Percentiles rank a stretch among this genome's conserved stretches.
phyloP scores from a whole-genome alignment of 345 rosid species.

The Pugionium dolabratum region DNA sequence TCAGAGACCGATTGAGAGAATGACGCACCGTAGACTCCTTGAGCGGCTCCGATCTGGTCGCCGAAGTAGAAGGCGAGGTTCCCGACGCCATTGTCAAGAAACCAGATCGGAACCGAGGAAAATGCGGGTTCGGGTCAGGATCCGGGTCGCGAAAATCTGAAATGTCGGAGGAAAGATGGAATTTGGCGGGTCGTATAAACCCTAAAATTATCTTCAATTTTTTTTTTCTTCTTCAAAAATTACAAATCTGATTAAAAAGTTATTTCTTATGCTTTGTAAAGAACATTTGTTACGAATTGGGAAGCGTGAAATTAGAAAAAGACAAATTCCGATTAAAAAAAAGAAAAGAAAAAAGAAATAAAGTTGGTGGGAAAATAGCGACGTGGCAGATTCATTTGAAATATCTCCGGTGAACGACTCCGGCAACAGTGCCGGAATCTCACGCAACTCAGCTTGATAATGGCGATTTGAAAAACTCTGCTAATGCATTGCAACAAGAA shows the following conservation, averaged over 20 bases:
- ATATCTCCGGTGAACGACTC: constrained; percentile 23
- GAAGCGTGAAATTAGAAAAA: constrained; percentile 28
- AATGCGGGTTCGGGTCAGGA: constrained; percentile 45
- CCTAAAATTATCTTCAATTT: constrained; percentile 49
- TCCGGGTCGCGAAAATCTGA: constrained; percentile 48
- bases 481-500: constrained; percentile 46
- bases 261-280: background rate
- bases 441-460: no score
- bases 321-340: background rate
- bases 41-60: constrained; percentile 60
- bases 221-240: background rate
- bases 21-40: constrained; percentile 44
- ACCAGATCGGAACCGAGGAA: constrained; percentile 41
- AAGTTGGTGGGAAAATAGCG: constrained; percentile 48
- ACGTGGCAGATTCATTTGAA: constrained; percentile 49
- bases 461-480: no score
- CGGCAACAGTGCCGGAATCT: constrained; percentile 9
- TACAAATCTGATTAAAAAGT: constrained; percentile 5
- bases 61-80: constrained; percentile 61
- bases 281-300: constrained; percentile 27
- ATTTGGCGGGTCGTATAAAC: constrained; percentile 65
- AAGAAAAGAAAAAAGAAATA: constrained; percentile 1
- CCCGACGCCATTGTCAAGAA: constrained; percentile 58
- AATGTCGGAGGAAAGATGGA: constrained; percentile 30
- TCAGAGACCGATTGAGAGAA: constrained; percentile 20